Evolutionary conservation across 2,329 filamentous ascomycete species (phyloP).

Genomic region (Aspergillus spinulosporus): DNA sequence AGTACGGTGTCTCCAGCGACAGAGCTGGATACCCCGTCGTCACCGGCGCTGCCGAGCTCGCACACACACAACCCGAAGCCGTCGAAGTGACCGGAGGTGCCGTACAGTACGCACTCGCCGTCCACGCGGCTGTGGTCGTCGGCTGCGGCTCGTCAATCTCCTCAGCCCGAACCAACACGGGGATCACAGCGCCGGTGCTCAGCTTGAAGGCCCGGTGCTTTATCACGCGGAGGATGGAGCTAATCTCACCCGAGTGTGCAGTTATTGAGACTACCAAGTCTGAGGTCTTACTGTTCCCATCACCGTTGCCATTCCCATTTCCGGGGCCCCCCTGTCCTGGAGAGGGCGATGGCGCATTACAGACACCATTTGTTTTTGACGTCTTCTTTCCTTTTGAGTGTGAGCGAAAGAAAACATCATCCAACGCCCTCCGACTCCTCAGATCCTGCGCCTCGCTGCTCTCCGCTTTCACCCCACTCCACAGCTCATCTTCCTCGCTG

Average conservation of each 20-base stretch:
- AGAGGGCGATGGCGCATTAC: neutral
- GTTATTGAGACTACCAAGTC: slow-evolving; percentile 56
- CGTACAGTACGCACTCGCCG: slow-evolving; percentile 34
- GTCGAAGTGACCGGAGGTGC: slow-evolving; percentile 33
- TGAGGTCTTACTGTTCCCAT: neutral
- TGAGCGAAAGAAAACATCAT: slow-evolving; percentile 49
- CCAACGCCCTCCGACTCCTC: slow-evolving; percentile 47
- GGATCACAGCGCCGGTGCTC: slow-evolving; percentile 52
- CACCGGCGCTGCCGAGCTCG: slow-evolving; percentile 31
- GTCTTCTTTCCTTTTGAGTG: slow-evolving; percentile 1
- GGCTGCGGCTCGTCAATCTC: slow-evolving; percentile 17
- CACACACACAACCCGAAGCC: slow-evolving; percentile 32
- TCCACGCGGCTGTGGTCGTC: slow-evolving; percentile 30
- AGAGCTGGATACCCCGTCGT: slow-evolving; percentile 28
- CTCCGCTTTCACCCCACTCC: slow-evolving; percentile 52
- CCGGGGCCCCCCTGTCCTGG: neutral
- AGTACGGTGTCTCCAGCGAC: slow-evolving; percentile 1
- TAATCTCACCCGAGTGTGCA: slow-evolving; percentile 59
- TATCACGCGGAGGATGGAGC: slow-evolving; percentile 49
- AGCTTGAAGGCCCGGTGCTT: slow-evolving; percentile 49
- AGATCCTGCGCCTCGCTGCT: slow-evolving; percentile 50
- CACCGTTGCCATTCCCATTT: slow-evolving; percentile 28
- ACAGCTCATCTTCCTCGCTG: slow-evolving; percentile 55
- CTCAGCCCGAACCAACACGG: slow-evolving; percentile 51
- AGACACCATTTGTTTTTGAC: neutral